phyloP scores from a whole-genome alignment of 2,329 filamentous ascomycete genomes.

The Hymenoscyphus linearis region DNA sequence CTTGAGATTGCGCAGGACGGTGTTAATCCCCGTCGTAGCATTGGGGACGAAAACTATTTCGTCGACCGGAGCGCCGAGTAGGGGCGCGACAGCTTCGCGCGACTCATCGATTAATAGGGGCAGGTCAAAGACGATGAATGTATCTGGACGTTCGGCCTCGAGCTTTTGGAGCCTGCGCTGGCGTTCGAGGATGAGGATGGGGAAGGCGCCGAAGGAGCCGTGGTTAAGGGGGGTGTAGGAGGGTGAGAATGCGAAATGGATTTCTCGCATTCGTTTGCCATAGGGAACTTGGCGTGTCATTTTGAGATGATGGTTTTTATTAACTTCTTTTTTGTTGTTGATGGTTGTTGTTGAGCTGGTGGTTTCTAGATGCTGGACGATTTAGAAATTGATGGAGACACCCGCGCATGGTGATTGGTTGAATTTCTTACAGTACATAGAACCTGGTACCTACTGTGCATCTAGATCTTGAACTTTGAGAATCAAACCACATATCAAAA shows the following conservation, averaged over 20 bases:
- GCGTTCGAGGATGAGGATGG: slow-evolving; percentile 52
- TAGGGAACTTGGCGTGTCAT: slow-evolving; percentile 22
- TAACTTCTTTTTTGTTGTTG: neutral
- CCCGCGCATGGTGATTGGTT: neutral
- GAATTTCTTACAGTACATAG: too few species aligned
- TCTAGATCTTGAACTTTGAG: too few species aligned
- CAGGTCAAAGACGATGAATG: slow-evolving; percentile 67
- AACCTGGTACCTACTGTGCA: too few species aligned
- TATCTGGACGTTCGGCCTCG: slow-evolving; percentile 63
- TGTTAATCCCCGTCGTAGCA: slow-evolving; percentile 73
- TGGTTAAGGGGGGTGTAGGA: slow-evolving; percentile 27
- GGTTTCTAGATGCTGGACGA: neutral
- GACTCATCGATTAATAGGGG: slow-evolving; percentile 57
- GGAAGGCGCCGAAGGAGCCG: slow-evolving; percentile 76
- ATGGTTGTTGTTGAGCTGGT: neutral
- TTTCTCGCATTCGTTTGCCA: slow-evolving; percentile 20
- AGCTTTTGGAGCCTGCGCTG: slow-evolving; percentile 61
- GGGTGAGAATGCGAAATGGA: slow-evolving; percentile 23
- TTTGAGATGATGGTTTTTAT: neutral
- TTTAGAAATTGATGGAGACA: neutral
- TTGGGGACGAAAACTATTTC: slow-evolving; percentile 75
- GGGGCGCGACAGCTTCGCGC: slow-evolving; percentile 55
- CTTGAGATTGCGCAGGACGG: slow-evolving; percentile 64
- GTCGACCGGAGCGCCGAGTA: slow-evolving; percentile 60
- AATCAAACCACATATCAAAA: too few species aligned